Conservation (phyloP, 208 protist genomes). For the Leptomonas pyrrhocoris region DNA sequence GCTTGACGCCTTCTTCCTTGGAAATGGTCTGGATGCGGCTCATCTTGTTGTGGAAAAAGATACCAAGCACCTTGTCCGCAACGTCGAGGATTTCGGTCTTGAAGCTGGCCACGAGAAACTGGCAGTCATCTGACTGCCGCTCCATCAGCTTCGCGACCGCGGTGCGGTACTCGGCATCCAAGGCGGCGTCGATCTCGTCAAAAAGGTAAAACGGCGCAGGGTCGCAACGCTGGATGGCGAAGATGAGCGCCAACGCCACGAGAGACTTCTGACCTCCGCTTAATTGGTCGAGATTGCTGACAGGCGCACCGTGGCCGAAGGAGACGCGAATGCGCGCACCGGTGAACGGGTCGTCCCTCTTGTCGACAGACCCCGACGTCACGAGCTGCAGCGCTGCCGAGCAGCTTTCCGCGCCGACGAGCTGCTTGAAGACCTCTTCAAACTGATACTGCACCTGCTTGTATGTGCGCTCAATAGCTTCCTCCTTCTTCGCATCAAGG, state of each 20-base stretch:
- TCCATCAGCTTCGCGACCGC: slow-evolving; percentile 93
- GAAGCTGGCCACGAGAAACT: slow-evolving; percentile 99
- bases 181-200: slow-evolving; percentile 99
- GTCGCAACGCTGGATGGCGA: slow-evolving; percentile 99
- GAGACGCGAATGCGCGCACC: slow-evolving; percentile 93
- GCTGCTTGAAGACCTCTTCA: slow-evolving; percentile 95
- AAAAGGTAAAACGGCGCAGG: slow-evolving; percentile 99
- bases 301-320: slow-evolving; percentile 79
- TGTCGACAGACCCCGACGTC: slow-evolving; percentile 12
- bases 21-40: slow-evolving; percentile 91
- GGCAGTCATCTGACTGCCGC: slow-evolving; percentile 90
- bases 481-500: slow-evolving; percentile 97
- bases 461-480: slow-evolving; percentile 97
- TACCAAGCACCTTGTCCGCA: slow-evolving; percentile 94
- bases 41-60: slow-evolving; percentile 96
- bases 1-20: slow-evolving; percentile 51
- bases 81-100: slow-evolving; percentile 95
- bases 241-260: slow-evolving; percentile 98
- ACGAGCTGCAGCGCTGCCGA: slow-evolving; percentile 85
- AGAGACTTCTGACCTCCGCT: slow-evolving; percentile 98
- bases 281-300: slow-evolving; percentile 93
- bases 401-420: slow-evolving; percentile 93
- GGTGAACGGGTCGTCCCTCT: slow-evolving; percentile 79
- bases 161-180: slow-evolving; percentile 96
- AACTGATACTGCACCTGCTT: slow-evolving; percentile 97